Percentiles rank a stretch among this genome's conserved stretches.
Evolutionary conservation across 148 eudicot species (phyloP).

Genomic region (Fallopia convolvulus): DNA sequence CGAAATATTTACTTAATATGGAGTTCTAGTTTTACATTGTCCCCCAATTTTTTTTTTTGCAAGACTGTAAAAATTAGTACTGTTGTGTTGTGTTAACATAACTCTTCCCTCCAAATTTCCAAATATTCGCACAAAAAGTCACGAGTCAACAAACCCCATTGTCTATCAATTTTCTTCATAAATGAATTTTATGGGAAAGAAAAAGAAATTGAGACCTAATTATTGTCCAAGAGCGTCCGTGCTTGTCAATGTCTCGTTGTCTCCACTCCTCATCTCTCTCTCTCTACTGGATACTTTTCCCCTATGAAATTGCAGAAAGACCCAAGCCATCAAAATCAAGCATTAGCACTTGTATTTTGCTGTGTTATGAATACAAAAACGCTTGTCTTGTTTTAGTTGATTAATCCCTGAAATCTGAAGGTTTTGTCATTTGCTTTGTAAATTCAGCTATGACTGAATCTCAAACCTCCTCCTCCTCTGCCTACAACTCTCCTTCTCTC

Average conservation of each 20-base stretch:
- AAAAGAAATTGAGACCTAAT: conserved; percentile 2
- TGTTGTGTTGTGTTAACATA: background rate
- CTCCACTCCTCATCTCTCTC: conserved; percentile 2
- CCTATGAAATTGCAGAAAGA: conserved; percentile 4
- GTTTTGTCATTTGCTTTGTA: background rate
- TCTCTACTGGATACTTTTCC: background rate
- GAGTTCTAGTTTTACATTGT: background rate
- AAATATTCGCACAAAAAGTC: conserved; percentile 7
- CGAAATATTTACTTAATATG: background rate
- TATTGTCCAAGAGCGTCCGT: conserved; percentile 12
- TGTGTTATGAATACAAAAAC: background rate
- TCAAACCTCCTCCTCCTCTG: conserved; percentile 30
- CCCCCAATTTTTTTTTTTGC: background rate
- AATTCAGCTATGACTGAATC: conserved; percentile 23
- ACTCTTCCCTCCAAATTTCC: conserved; percentile 9
- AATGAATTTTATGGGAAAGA: background rate
- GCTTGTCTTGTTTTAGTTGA: background rate
- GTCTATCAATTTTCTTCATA: background rate
- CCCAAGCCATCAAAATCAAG: background rate
- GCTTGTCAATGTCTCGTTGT: conserved; percentile 13
- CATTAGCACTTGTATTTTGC: background rate
- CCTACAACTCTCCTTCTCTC: conserved; percentile 36
- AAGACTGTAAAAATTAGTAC: background rate
- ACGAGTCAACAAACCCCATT: background rate
- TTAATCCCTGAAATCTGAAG: background rate